Base-by-base conservation (phyloP, 495 filamentous ascomycete genomes). In the Penicillium argentinense region DNA sequence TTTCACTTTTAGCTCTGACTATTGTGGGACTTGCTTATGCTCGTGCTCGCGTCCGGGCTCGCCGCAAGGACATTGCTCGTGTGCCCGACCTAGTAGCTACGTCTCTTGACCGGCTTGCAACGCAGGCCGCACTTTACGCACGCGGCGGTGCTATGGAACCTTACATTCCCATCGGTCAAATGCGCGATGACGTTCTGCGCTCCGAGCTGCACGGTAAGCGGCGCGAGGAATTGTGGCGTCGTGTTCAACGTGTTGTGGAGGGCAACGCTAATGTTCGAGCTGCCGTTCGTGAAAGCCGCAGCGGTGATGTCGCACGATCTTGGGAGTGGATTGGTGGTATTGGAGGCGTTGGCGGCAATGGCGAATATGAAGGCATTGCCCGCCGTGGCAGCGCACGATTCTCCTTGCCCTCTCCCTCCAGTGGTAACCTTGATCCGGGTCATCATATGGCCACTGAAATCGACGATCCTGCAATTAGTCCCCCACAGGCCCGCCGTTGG, bases 241-340 rank as follows among this genome's bases (percentile, higher is more conserved):
- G 81, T 25, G 93, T 98, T 24, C 77, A 79, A 45, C 78, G 73
- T 18, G 84, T 97, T 30, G 91, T 98, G 2, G 95, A 97, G 71
- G 81, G 80, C 58, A 98, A 98, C 57, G 84, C 88, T 42, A 98
- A 98, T 57, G 87, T 98, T 6, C 79, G 93, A 25, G 86, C 88
- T 0, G 83, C 86, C 18, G 86, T 93, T 47, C 77, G 91, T 16
- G 91, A 97, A 68, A 79, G 84, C 30, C 76, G 83, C 38, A 87
- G 79, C 51, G 93, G 93, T 13, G 93, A 99, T 62, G 81, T 97
- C 40, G 83, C 87, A 11, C 78, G 89, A 37, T 84, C 87, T 13
- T 99, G 93, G 93, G 92, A 96, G 63, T 99, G 93, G 93, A 91
- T 96, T 61, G 93, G 93, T 22, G 71, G 76, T n/a, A 68, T 72